A percentile compares a stretch with the other conserved stretches of the same genome.
Evolutionary conservation across 495 filamentous ascomycete genomes (phyloP).

Genomic region (Aspergillus saccharolyticus): DNA sequence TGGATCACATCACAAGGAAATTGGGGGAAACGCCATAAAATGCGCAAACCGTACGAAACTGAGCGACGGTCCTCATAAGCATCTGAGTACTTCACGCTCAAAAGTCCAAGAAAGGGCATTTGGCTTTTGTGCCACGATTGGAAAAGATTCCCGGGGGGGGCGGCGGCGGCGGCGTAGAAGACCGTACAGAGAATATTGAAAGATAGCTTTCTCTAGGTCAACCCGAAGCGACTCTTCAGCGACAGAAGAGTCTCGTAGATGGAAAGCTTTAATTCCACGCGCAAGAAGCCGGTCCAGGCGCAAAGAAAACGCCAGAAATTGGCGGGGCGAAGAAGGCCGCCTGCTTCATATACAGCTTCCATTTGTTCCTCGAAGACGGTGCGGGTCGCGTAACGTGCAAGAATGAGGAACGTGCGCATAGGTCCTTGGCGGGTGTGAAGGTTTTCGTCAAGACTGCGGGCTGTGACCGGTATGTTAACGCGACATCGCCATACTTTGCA

Average conservation of each 20-base stretch:
- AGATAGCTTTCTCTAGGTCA: constrained; percentile 10
- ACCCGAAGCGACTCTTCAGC: constrained; percentile 39
- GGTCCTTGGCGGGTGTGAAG: constrained; percentile 86
- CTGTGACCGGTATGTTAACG: constrained; percentile 23
- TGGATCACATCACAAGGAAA: background rate
- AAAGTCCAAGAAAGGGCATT: too few relatives aligned
- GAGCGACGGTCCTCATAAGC: background rate
- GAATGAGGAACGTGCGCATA: constrained; percentile 83
- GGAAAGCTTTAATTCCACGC: constrained; percentile 59
- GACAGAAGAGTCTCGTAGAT: constrained; percentile 54
- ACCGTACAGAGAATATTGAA: background rate
- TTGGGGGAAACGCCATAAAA: background rate
- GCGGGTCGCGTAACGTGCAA: constrained; percentile 85
- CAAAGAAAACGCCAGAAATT: constrained; percentile 52
- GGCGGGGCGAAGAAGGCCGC: constrained; percentile 50
- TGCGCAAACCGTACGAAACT: background rate
- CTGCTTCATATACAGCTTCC: constrained; percentile 56
- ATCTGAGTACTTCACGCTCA: background rate
- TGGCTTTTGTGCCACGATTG: background rate
- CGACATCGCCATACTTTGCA: constrained; percentile 6
- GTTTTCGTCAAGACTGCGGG: constrained; percentile 88
- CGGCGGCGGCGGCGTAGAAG: background rate
- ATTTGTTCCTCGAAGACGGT: constrained; percentile 86
- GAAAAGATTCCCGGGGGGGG: background rate
- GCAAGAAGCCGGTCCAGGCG: constrained; percentile 55